These are phyloP conservation scores for Starmerella etchellsii DNA, from an alignment of 805 yeast species.

Conservation along the genomic window DNA sequence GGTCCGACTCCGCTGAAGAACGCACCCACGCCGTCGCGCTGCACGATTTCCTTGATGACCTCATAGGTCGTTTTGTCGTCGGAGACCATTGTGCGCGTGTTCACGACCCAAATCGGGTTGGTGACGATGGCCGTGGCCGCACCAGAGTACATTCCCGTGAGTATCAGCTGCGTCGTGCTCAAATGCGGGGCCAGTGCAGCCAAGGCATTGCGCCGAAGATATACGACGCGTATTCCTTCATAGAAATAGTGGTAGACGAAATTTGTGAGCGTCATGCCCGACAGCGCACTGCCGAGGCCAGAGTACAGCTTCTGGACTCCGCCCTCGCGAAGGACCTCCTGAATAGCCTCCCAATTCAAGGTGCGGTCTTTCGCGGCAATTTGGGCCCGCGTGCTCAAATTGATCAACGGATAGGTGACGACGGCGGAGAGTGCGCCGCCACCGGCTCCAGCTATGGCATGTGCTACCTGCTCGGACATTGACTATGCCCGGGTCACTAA, in stretches of 20 bases:
- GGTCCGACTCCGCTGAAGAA: conserved; percentile 80
- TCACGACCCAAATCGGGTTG: conserved; percentile 93
- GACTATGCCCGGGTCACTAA: too few species aligned
- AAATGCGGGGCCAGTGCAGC: conserved; percentile 10
- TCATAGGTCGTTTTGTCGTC: conserved; percentile 37
- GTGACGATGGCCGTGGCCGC: conserved; percentile 68
- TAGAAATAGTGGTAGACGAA: conserved; percentile 84
- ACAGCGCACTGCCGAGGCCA: conserved; percentile 77
- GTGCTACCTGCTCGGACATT: conserved; percentile 39
- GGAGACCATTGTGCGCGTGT: conserved; percentile 69
- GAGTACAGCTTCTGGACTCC: conserved; percentile 63
- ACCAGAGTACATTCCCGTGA: conserved; percentile 79
- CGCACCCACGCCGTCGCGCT: conserved; percentile 56
- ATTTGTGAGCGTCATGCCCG: conserved; percentile 77
- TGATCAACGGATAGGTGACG: conserved; percentile 79
- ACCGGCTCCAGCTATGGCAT: conserved; percentile 89
- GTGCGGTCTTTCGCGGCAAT: conserved; percentile 32
- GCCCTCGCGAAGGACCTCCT: conserved; percentile 34
- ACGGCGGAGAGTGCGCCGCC: conserved; percentile 84
- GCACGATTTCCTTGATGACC: conserved; percentile 48
- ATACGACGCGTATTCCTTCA: conserved; percentile 41
- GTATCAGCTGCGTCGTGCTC: conserved; percentile 53
- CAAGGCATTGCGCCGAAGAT: conserved; percentile 22
- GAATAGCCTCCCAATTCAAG: conserved; percentile 31
- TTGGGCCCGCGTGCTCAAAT: conserved; percentile 79